Base-by-base conservation (phyloP, 495 filamentous ascomycete species). In the Podospora anserina region DNA sequence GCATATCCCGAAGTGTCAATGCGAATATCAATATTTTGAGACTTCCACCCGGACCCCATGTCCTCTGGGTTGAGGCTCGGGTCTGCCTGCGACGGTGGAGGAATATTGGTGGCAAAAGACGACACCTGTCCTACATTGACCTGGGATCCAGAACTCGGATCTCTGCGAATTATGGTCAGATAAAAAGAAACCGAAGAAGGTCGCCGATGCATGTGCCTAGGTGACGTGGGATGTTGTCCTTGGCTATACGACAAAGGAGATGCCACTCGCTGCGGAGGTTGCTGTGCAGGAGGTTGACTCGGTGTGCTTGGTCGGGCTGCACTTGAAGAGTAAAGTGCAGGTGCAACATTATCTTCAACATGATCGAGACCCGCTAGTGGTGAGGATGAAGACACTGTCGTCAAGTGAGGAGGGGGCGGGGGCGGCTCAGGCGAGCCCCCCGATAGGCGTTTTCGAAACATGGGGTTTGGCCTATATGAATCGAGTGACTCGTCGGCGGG, bases 91-190 rank as follows among this genome's bases (percentile, higher is more conserved):
- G 74, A 72, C 0, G 76, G 76, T 0, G 77, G 63, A 19, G 77
- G 69, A 70, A 80, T 76, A 72, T 79, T 80, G 66, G 82, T 73
- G 67, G 81, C 80, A 67, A 84, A 79, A 5, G 82, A 80, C 2
- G 83, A 82, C 55, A 97, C 87, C 56, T 81, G 90, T 5, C 90
- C 93, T 30, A 97, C 88, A 71, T 97, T 97, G 92, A 92, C 97
- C 76, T 99, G 95, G 54, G 83, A 85, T 13, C 89, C 88, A 28
- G 89, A 89, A 1, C 86, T 82, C 3, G 92, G 90, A 78, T 97
- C 92, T 44, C 95, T 90, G 16, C 95, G 90, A 64, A 99, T 97
- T 15, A 99, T 80, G 0, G 91, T 96, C 34, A 97, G 85, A n/a
- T 88, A 87, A 61, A 83, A 88, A 0, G 81, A 75, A 4, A 68